These are phyloP conservation scores for Nicotiana sylvestris DNA, from an alignment of 257 asterid species.

Conservation along the genomic window DNA sequence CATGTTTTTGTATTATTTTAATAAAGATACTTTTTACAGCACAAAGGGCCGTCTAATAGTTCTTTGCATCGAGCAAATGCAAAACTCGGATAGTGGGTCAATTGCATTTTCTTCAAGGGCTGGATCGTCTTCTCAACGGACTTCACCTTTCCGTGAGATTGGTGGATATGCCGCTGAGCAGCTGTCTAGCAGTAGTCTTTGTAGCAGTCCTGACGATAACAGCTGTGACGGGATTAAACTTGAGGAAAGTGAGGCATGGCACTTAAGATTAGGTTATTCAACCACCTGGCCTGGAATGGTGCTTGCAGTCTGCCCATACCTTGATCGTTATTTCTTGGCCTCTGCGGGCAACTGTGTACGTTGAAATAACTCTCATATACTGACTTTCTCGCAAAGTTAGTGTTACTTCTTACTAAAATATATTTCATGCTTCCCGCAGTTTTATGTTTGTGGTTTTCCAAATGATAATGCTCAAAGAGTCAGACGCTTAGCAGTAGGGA, in stretches of 20 bases:
- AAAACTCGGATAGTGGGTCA: constrained; percentile 65
- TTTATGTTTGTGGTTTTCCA: constrained; percentile 80
- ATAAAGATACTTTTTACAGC: constrained; percentile 35
- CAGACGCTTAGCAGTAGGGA: constrained; percentile 58
- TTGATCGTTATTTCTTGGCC: constrained; percentile 79
- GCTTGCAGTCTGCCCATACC: constrained; percentile 82
- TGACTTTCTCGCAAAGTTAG: constrained; percentile 15
- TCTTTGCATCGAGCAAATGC: constrained; percentile 69
- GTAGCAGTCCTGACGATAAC: constrained; percentile 85
- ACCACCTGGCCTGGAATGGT: constrained; percentile 80
- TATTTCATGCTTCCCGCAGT: constrained; percentile 38
- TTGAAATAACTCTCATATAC: constrained; percentile 18
- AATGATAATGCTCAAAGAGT: constrained; percentile 66
- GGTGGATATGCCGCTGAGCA: constrained; percentile 56
- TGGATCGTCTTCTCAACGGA: constrained; percentile 53
- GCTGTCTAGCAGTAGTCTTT: constrained; percentile 62
- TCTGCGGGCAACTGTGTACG: constrained; percentile 90
- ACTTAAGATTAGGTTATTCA: constrained; percentile 57
- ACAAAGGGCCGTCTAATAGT: constrained; percentile 89
- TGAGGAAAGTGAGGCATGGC: constrained; percentile 87
- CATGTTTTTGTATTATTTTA: constrained; percentile 14
- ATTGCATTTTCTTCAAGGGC: constrained; percentile 41
- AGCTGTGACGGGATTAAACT: constrained; percentile 71
- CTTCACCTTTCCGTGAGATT: constrained; percentile 47
- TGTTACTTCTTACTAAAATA: neutral